Evolutionary conservation across 495 filamentous ascomycete genomes (phyloP).

Genomic region (Podospora appendiculata): DNA sequence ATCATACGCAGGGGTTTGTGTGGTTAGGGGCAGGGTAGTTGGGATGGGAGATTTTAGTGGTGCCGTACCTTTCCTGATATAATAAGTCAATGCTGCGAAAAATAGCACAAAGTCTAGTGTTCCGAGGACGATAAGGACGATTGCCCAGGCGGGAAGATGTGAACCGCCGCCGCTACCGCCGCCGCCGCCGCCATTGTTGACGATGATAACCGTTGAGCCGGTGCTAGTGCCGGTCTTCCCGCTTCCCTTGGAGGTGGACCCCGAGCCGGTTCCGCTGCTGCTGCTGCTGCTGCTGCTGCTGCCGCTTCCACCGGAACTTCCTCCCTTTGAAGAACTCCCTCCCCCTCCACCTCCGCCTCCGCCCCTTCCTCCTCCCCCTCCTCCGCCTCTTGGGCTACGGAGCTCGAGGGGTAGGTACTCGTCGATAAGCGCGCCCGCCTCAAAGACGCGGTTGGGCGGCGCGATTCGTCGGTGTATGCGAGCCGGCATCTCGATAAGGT

Average conservation of each 20-base stretch:
- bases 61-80: not conserved
- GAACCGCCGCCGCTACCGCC: not conserved
- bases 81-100: not conserved
- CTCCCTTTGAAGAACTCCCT: not conserved
- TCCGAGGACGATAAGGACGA: not conserved
- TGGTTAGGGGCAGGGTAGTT: not conserved
- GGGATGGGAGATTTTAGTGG: not conserved
- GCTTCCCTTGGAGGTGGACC: not conserved
- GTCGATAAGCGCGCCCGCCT: too few relatives aligned
- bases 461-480: too few relatives aligned
- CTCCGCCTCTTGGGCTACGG: not conserved
- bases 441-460: too few relatives aligned
- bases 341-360: not conserved
- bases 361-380: not conserved
- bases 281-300: too few relatives aligned
- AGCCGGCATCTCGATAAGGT: too few relatives aligned
- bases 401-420: not conserved
- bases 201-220: not conserved
- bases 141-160: slow-evolving; percentile 4
- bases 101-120: not conserved
- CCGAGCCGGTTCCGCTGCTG: too few relatives aligned
- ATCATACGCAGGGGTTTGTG: not conserved
- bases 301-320: too few relatives aligned
- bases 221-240: not conserved
- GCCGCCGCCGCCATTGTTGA: not conserved